Percentiles rank a stretch among this genome's conserved stretches.
Conservation (phyloP, 371 early-diverging fungal genomes). For the Blakeslea trispora region DNA sequence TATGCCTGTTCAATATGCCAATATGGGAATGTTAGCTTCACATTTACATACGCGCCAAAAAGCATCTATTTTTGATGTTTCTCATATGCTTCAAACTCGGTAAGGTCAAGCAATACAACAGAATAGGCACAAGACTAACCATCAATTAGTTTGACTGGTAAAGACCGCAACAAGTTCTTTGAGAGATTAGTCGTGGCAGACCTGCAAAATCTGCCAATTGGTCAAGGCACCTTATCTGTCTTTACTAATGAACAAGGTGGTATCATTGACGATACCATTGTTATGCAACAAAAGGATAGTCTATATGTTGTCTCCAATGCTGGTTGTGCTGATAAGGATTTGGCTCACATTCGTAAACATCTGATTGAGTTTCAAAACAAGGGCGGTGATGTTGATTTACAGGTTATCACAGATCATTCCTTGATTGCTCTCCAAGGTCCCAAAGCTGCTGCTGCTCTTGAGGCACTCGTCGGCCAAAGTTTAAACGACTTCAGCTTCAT, state of each 20-base stretch:
- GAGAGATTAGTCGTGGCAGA: constrained; percentile 91
- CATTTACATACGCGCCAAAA: constrained; percentile 90
- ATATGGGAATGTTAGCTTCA: constrained; percentile 82
- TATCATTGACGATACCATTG: constrained; percentile 96
- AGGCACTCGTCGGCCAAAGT: constrained; percentile 52
- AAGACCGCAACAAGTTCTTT: constrained; percentile 86
- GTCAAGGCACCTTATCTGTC: constrained; percentile 84
- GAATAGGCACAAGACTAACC: background rate
- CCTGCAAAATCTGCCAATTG: constrained; percentile 75
- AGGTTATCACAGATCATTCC: constrained; percentile 81
- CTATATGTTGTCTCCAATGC: constrained; percentile 98
- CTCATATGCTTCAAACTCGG: constrained; percentile 97
- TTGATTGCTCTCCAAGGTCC: constrained; percentile 94
- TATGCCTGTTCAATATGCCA: constrained; percentile 93
- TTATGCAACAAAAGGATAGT: constrained; percentile 82
- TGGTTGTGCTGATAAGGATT: constrained; percentile 95
- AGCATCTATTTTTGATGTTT: constrained; percentile 96
- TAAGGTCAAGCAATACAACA: constrained; percentile 56
- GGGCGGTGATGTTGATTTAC: constrained; percentile 88
- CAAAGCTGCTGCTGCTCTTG: constrained; percentile 66
- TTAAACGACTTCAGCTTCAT: constrained; percentile 85
- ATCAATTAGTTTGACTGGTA: constrained; percentile 74
- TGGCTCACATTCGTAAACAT: constrained; percentile 81
- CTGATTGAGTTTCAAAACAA: constrained; percentile 76
- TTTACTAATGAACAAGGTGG: constrained; percentile 96